Evolutionary conservation across 768 basidiomycete genomes (phyloP), one percentile per base, ranked within the genome.

Genomic region (Boletus patriciae): DNA sequence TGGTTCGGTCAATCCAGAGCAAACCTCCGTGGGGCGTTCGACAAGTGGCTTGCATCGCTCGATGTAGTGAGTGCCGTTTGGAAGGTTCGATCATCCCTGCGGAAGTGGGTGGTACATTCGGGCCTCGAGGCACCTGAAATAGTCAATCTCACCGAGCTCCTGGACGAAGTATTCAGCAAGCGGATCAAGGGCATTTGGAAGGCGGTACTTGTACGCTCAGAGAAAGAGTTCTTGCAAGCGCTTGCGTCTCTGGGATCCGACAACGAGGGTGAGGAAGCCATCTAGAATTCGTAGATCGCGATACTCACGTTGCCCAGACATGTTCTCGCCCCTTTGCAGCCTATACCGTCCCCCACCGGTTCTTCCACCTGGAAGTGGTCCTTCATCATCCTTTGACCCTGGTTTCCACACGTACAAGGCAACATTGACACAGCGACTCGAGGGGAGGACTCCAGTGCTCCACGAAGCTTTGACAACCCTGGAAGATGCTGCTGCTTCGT

Each of bases 61-160:
- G 73, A 79, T n/a, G 80, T 66, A 21, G 81, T 88, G 33, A 79
- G 78, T 41, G 87, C 87, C 40, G 80, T 92, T 9, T 93, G 92
- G 91, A 80, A 76, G 34, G 69, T 91, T n/a, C 78, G 89, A 44
- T 70, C 72, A 25, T 83, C 77, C 40, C 73, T 81, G 43, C 73
- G 74, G 54, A 78, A 73, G 45, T 84, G 79, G 78, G 67, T 84
- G 3, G 59, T 62, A 15, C 70, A 69, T 12, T 78, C 78, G 31
- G 60, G 55, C n/a, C 73, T 92, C 40, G 74, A 77, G 21, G 66
- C 68, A 2, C 47, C 68, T 19, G 90, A 95, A 70, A 75, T 70
- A 50, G 50, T 25, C 1, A 66, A 72, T 15, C 64, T 92, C 4
- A 68, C 68, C 31, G 64, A 65, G 9, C 66, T 82, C 31, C 63